Evolutionary conservation across 352 stramenopile species (phyloP).

Genomic region (Phytophthora hibernalis): DNA sequence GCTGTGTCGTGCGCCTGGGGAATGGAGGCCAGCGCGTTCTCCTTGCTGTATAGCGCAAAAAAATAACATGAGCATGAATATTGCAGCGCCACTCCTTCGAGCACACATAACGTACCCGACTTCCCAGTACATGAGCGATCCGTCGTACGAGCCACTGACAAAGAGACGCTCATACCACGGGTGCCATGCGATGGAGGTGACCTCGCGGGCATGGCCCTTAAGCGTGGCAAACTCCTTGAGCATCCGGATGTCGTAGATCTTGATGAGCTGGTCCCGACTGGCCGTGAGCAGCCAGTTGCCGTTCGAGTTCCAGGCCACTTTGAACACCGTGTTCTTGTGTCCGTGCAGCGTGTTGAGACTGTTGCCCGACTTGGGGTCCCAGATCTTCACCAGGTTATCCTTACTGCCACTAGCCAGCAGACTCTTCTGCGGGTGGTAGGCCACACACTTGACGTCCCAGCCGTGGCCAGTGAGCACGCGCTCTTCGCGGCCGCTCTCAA

Average conservation of each 20-base stretch:
- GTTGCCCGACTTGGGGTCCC: constrained; percentile 95
- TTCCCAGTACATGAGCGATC: constrained; percentile 98
- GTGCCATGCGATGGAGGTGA: constrained; percentile 97
- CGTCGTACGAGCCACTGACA: constrained; percentile 97
- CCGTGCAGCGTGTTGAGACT: constrained; percentile 96
- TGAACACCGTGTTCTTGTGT: constrained; percentile 98
- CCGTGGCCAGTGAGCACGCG: constrained; percentile 95
- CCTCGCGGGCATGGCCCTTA: constrained; percentile 96
- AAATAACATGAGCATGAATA: constrained; percentile 15
- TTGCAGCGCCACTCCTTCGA: neutral
- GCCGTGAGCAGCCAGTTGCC: constrained; percentile 98
- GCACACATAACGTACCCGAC: constrained; percentile 72
- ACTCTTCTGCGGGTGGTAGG: constrained; percentile 95
- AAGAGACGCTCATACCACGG: constrained; percentile 97
- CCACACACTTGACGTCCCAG: constrained; percentile 98
- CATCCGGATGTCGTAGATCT: constrained; percentile 98
- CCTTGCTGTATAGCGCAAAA: constrained; percentile 61
- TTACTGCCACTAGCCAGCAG: constrained; percentile 96
- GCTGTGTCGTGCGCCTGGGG: constrained; percentile 96
- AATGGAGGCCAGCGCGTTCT: constrained; percentile 85
- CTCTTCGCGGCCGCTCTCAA: constrained; percentile 93
- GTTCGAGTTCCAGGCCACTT: constrained; percentile 97
- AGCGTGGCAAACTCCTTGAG: constrained; percentile 96
- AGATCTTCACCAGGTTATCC: constrained; percentile 98
- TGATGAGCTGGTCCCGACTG: constrained; percentile 98